These are phyloP conservation scores for Aspergillus ibericus DNA, from an alignment of 2,329 filamentous ascomycete species.

Conservation along the genomic window DNA sequence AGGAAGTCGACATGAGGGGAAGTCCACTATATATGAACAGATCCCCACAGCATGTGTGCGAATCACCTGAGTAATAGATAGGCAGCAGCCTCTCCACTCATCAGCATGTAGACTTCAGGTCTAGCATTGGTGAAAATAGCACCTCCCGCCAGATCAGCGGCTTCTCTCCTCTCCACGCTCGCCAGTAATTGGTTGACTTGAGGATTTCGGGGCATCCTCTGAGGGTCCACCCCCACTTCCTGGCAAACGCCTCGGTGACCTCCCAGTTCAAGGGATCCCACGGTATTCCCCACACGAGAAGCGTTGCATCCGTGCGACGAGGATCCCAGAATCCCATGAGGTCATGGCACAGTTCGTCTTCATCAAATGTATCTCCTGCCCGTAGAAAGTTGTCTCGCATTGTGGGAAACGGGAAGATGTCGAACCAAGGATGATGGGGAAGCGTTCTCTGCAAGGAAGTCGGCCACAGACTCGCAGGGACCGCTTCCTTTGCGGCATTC, in stretches of 20 bases:
- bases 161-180: background rate
- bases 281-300: slow-evolving; percentile 42
- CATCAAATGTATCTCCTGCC: slow-evolving; percentile 30
- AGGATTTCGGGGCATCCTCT: slow-evolving; percentile 24
- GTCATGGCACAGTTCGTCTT: slow-evolving; percentile 42
- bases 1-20: too few species aligned
- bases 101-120: too few species aligned
- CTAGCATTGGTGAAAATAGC: too few species aligned
- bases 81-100: too few species aligned
- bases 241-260: slow-evolving; percentile 37
- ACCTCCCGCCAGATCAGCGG: background rate
- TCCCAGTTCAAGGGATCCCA: slow-evolving; percentile 41
- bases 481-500: background rate
- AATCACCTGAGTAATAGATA: too few species aligned
- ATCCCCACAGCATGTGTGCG: too few species aligned
- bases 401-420: slow-evolving; percentile 43
- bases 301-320: slow-evolving; percentile 12
- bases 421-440: slow-evolving; percentile 42
- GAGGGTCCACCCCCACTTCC: slow-evolving; percentile 39
- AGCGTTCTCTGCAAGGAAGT: slow-evolving; percentile 30
- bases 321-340: slow-evolving; percentile 30
- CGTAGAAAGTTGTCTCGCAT: slow-evolving; percentile 43
- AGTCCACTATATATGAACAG: too few species aligned
- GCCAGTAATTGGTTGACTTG: background rate
- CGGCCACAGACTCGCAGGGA: background rate